Percentiles rank a stretch among this genome's conserved stretches.
Conservation (phyloP, 2,329 filamentous ascomycete species). For the Xylaria polymorpha region DNA sequence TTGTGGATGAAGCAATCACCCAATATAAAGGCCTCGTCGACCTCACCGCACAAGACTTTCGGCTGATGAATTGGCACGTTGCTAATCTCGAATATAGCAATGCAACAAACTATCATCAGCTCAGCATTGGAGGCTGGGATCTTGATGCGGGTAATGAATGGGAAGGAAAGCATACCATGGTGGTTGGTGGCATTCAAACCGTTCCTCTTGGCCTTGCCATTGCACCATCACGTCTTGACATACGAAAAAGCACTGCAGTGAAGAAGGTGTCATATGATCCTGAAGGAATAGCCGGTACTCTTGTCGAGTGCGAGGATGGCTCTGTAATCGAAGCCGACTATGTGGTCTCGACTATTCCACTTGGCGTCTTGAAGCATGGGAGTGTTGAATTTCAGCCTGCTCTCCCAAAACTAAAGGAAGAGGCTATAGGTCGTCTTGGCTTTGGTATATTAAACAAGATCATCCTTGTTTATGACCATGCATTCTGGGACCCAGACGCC, state of each 20-base stretch:
- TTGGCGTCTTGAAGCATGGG: constrained; percentile 90
- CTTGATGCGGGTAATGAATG: constrained; percentile 98
- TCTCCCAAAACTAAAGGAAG: constrained; percentile 86
- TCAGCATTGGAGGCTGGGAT: constrained; percentile 94
- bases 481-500: constrained; percentile 90
- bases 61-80: constrained; percentile 96
- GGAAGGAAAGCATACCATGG: constrained; percentile 92
- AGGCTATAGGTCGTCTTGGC: constrained; percentile 83
- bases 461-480: constrained; percentile 84
- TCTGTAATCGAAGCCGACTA: constrained; percentile 83
- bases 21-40: constrained; percentile 89
- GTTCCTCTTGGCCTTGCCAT: constrained; percentile 88
- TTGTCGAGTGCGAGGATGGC: constrained; percentile 82
- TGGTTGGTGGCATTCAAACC: constrained; percentile 93
- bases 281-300: constrained; percentile 62
- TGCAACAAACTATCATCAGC: constrained; percentile 84
- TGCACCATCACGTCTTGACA: constrained; percentile 79
- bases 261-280: constrained; percentile 75
- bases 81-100: constrained; percentile 99
- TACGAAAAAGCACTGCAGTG: constrained; percentile 79
- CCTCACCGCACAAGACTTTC: constrained; percentile 85
- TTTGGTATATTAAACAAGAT: constrained; percentile 97
- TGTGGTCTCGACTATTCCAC: constrained; percentile 88
- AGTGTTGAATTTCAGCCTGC: constrained; percentile 87
- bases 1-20: constrained; percentile 89